Evolutionary conservation across 2,329 filamentous ascomycete genomes (phyloP).

Genomic region (Phyllachora maydis): DNA sequence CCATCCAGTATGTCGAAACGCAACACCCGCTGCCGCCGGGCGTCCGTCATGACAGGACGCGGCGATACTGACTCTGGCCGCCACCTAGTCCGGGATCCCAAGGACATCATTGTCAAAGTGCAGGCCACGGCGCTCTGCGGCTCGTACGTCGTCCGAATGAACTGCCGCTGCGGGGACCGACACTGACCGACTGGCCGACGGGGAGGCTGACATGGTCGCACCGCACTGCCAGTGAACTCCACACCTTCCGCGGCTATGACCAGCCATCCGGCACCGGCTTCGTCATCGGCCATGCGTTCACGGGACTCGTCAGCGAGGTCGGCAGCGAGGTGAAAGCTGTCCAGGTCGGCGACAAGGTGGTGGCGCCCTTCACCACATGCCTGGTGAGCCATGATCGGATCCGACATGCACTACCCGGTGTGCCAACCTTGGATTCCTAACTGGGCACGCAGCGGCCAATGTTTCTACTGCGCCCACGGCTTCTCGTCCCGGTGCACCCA

Average conservation of each 20-base stretch:
- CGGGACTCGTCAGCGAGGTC: slow-evolving; percentile 48
- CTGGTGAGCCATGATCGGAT: slow-evolving; percentile 29
- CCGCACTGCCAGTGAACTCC: slow-evolving; percentile 44
- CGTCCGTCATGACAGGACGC: too few species aligned
- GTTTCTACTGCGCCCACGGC: slow-evolving; percentile 68
- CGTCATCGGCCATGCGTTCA: slow-evolving; percentile 73
- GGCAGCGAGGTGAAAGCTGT: slow-evolving; percentile 50
- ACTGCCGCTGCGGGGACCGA: too few species aligned
- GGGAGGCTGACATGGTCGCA: neutral
- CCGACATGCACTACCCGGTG: neutral
- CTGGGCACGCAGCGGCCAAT: slow-evolving; percentile 31
- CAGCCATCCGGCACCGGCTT: slow-evolving; percentile 45
- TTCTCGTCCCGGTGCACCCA: slow-evolving; percentile 60
- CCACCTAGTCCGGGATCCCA: slow-evolving; percentile 36
- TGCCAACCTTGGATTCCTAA: neutral
- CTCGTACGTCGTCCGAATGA: slow-evolving; percentile 48
- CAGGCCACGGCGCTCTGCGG: slow-evolving; percentile 71
- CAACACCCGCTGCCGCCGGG: too few species aligned
- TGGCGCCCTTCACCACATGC: slow-evolving; percentile 69
- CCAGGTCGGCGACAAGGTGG: slow-evolving; percentile 55
- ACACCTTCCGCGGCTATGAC: slow-evolving; percentile 70
- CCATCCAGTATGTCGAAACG: slow-evolving; percentile 35
- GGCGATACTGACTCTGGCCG: too few species aligned
- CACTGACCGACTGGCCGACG: too few species aligned
- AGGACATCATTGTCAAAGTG: slow-evolving; percentile 69